A percentile compares a stretch with the other conserved stretches of the same genome.
These are phyloP conservation scores for Anisogramma anomala DNA, from an alignment of 2,329 filamentous ascomycete species.

Conservation along the genomic window DNA sequence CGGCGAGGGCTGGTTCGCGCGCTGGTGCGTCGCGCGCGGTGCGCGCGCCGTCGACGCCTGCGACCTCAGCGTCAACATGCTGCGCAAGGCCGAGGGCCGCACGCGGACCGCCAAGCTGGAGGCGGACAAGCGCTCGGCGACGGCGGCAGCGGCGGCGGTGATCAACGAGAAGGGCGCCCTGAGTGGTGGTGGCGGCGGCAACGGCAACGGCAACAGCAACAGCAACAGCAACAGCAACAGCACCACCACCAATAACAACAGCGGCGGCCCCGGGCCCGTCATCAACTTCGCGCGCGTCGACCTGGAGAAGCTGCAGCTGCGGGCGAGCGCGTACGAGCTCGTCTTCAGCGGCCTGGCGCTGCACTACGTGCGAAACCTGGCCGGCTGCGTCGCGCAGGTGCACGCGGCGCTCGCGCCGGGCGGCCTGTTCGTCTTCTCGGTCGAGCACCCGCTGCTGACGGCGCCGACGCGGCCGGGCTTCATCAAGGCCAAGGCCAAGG, in stretches of 20 bases:
- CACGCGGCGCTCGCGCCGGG: slow-evolving; percentile 23
- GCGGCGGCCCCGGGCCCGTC: neutral
- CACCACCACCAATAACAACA: slow-evolving; percentile 13
- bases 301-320: slow-evolving; percentile 23
- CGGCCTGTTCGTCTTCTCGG: slow-evolving; percentile 31
- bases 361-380: slow-evolving; percentile 28
- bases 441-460: slow-evolving; percentile 37
- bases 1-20: slow-evolving; percentile 34
- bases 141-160: neutral
- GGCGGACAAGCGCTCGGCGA: slow-evolving; percentile 1
- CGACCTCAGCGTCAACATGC: slow-evolving; percentile 34
- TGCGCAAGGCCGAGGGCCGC: slow-evolving; percentile 24
- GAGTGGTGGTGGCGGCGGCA: no score
- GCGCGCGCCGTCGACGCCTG: slow-evolving; percentile 26
- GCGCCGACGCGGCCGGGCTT: slow-evolving; percentile 26
- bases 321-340: slow-evolving; percentile 22
- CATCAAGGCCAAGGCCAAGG: slow-evolving; percentile 17
- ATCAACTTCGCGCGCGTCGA: slow-evolving; percentile 25
- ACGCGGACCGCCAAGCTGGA: slow-evolving; percentile 14
- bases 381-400: slow-evolving; percentile 23
- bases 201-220: no score
- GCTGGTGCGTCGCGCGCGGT: slow-evolving; percentile 29
- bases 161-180: no score
- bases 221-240: neutral
- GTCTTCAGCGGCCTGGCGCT: slow-evolving; percentile 31